Base-by-base conservation (phyloP, 2,329 filamentous ascomycete genomes). In the Paramyrothecium roridum region DNA sequence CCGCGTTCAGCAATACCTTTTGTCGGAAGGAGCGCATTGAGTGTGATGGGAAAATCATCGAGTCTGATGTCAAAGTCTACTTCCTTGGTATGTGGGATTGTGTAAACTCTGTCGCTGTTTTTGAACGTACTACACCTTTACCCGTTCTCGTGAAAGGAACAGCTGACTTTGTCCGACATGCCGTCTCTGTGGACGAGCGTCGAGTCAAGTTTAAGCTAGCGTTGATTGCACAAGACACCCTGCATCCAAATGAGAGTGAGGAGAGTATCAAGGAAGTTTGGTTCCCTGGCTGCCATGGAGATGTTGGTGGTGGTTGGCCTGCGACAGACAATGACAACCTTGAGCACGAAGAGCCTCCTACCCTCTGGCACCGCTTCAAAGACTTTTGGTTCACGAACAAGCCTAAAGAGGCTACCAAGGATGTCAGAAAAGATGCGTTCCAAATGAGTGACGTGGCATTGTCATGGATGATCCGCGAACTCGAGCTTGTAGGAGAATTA, bases 61-160 rank as follows among this genome's bases (percentile, higher is more conserved):
- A 52, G 12, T 56, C 60, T 6, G 62, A 67, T 48, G 76, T 80
- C 51, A 76, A 75, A 48, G 74, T 82, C 8, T 77, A 79, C 63
- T 82, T 83, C 65, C 75, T 83, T n/a, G 80, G 80, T 1, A 71
- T 82, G 46, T 83, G 79, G 70, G 80, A 83, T 60, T 80, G 76
- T 56, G 80, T 83, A 43, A 80, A 79, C 62, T 79, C 76, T 3
- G 78, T 82, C 8, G 70, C 75, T 8, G 70, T 76, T 16, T 57
- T 76, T 23, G 74, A 76, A 56, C 63, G 61, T 0, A 74, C 68
- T 53, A 67, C 71, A 23, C 70, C 66, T n/a, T 64, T 71, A 22
- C 75, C 74, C 3, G 68, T 72, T 2, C 66, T 71, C 0, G 70
- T 73, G 0, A 63, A 62, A 23, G 70, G 77, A 2, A 76, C 77